Base-by-base conservation (phyloP, 192 early-diverging fungal species). In the Coemansia sp. region DNA sequence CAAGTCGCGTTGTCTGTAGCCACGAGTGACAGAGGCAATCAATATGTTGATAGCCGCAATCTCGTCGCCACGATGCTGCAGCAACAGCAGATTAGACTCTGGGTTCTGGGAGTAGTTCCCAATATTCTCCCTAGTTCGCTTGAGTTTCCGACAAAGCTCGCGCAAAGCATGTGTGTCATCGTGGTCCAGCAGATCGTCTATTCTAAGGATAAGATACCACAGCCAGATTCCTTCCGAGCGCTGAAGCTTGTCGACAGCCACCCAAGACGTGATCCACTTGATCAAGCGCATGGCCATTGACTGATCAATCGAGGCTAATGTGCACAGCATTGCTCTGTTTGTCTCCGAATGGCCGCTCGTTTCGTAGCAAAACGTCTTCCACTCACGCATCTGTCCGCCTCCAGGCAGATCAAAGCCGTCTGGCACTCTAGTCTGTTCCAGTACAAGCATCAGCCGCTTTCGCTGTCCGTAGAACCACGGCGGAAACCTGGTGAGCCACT, bases 41-140 rank as follows among this genome's bases (percentile, higher is more conserved):
- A 81, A 56, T 7, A 81, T 72, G 64, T 81, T 81, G 14, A 75
- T 55, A 16, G 78, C 70, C 7, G 73, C 73, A 48, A 81, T 75
- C 19, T 81, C 73, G 37, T 72, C 66, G 22, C 66, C 58, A 32
- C 64, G 67, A 48, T 61, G 25, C 20, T 0, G 37, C 50, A 61
- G 38, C 20, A 2, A 22, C 50, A 61, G 38, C 25, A 58, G 16
- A 14, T 25, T 40, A 22, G 55, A 17, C 45, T 48, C 16, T 17
- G 53, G n/a, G 7, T 57, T 57, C 43, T 41, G 37, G 42, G 65
- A 57, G 11, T 49, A 37, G 25, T 58, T 44, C 12, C 65, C 68
- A 48, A 75, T 62, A 19, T 45, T 63, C 2, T 42, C 37, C 38
- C 72, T 65, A 43, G 74, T 75, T 16, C 39, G 9, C 42, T 44